Evolutionary conservation across 192 early-diverging fungal species (phyloP).

Genomic region (Entrophospora sp.): DNA sequence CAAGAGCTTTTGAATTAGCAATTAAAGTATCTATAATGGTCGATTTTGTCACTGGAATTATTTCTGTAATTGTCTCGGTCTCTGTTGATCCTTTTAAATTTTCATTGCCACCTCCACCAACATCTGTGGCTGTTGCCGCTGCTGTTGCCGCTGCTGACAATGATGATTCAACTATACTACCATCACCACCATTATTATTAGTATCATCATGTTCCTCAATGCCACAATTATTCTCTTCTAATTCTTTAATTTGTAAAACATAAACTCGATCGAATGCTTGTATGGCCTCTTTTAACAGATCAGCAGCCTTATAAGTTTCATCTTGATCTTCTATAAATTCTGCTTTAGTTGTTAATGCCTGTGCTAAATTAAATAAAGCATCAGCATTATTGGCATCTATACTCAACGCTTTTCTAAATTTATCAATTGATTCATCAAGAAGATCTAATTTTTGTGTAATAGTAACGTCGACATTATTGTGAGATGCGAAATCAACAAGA

Average conservation of each 20-base stretch:
- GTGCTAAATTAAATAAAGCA: slow-evolving; percentile 58
- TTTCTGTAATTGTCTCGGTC: slow-evolving; percentile 31
- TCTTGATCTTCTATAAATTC: slow-evolving; percentile 45
- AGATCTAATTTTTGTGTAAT: slow-evolving; percentile 32
- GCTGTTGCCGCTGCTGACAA: neutral
- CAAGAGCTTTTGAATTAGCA: slow-evolving; percentile 38
- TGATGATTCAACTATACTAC: neutral
- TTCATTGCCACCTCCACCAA: neutral
- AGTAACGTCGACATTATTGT: slow-evolving; percentile 34
- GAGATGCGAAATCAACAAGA: slow-evolving; percentile 42
- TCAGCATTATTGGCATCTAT: slow-evolving; percentile 50
- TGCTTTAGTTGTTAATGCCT: slow-evolving; percentile 49
- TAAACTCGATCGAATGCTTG: slow-evolving; percentile 39
- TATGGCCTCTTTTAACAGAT: slow-evolving; percentile 42
- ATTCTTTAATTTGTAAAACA: neutral
- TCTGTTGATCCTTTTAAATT: slow-evolving; percentile 14
- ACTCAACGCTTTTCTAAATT: slow-evolving; percentile 37
- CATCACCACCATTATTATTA: neutral
- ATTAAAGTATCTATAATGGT: slow-evolving; percentile 45
- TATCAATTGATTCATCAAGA: slow-evolving; percentile 43
- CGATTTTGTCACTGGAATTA: slow-evolving; percentile 31
- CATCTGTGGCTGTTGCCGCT: neutral
- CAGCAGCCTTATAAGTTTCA: slow-evolving; percentile 28
- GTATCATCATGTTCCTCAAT: neutral
- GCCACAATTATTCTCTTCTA: neutral